These are phyloP conservation scores for Botryosphaeria agaves DNA, from an alignment of 2,329 filamentous ascomycete species.

Conservation along the genomic window DNA sequence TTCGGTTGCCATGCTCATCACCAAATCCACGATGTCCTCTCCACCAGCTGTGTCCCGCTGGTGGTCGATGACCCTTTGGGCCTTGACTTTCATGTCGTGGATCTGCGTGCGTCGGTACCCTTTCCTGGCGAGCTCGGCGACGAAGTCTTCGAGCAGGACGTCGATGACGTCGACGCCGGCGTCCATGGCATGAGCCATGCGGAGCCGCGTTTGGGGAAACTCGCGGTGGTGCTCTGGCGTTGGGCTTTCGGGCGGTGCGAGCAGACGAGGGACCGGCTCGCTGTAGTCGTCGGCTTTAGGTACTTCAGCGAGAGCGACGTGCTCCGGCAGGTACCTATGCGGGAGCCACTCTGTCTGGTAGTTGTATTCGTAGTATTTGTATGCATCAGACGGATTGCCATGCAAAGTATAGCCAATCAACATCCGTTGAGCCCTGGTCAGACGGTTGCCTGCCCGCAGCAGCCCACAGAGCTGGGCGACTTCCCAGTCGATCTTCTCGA, in stretches of 20 bases:
- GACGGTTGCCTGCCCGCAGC: constrained; percentile 3
- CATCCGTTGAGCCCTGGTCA: constrained; percentile 6
- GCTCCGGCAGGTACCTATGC: constrained; percentile 12
- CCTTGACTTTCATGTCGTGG: constrained; percentile 6
- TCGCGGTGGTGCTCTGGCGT: constrained; percentile 2
- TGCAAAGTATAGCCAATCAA: constrained; percentile 11
- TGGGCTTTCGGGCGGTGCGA: neutral
- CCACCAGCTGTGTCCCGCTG: constrained; percentile 8
- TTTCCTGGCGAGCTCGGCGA: constrained; percentile 6
- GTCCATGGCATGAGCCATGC: constrained; percentile 12
- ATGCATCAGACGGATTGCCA: constrained; percentile 14
- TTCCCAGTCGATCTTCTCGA: constrained; percentile 9
- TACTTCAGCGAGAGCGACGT: constrained; percentile 9
- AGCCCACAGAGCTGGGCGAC: constrained; percentile 5
- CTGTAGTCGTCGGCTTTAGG: constrained; percentile 6
- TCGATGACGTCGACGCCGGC: constrained; percentile 9
- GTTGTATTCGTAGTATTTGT: constrained; percentile 14
- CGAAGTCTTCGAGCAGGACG: constrained; percentile 11
- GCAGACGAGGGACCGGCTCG: constrained; percentile 5
- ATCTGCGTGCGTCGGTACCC: constrained; percentile 9
- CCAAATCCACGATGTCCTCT: constrained; percentile 12
- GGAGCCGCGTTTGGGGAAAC: constrained; percentile 7
- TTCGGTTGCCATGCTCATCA: constrained; percentile 8
- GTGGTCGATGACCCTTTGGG: constrained; percentile 6
- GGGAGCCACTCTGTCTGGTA: constrained; percentile 10